phyloP scores from a whole-genome alignment of 768 basidiomycete species.

The Leccinum obscurum region DNA sequence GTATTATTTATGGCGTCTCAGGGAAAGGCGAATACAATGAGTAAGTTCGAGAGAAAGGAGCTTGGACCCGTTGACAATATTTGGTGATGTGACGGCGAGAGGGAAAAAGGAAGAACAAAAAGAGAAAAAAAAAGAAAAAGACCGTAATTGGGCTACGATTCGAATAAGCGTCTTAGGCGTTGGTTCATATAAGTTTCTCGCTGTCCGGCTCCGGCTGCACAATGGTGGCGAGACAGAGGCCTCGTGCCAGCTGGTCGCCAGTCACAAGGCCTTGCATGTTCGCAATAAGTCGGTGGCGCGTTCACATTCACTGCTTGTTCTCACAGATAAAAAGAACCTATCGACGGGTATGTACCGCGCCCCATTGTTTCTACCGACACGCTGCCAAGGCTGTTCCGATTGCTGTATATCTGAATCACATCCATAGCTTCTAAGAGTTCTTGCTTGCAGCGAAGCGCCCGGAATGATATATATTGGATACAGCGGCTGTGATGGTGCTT shows the following conservation, averaged over 20 bases:
- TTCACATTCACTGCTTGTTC: conserved; percentile 1
- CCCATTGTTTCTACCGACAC: not conserved
- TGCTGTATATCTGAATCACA: not conserved
- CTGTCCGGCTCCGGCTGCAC: conserved; percentile 18
- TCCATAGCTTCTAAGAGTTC: not conserved
- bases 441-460: not conserved
- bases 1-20: not conserved
- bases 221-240: not conserved
- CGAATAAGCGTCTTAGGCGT: not conserved
- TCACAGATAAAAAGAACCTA: not conserved
- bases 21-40: not conserved
- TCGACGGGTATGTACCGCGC: not conserved
- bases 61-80: not conserved
- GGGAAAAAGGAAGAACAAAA: not conserved
- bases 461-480: not conserved
- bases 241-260: not conserved
- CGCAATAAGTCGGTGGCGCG: conserved; percentile 1
- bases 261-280: not conserved
- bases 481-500: not conserved
- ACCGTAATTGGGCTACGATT: not conserved
- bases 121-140: not conserved
- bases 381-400: conserved; percentile 2
- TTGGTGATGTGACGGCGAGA: not conserved
- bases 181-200: conserved; percentile 6
- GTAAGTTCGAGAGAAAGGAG: not conserved